Base-by-base conservation (phyloP, 139 green algal genomes). In the Haematococcus sp. region DNA sequence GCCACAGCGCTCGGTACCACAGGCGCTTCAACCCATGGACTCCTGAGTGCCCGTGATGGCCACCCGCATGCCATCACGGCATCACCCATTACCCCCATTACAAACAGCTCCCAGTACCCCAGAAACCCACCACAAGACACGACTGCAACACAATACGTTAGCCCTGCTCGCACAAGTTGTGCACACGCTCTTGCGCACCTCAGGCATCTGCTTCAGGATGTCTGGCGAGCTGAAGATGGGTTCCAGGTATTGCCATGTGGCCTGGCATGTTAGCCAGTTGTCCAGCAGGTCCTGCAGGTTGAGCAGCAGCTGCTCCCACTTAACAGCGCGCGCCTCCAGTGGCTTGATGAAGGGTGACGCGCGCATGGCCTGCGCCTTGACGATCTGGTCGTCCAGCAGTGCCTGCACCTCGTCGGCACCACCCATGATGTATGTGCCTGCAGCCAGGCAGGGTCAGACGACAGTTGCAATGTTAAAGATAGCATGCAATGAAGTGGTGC, bases 141-240 rank as follows among this genome's bases (percentile, higher is more conserved):
- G n/a, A n/a, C n/a, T n/a, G n/a, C n/a, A n/a, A n/a, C n/a, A n/a
- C n/a, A n/a, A n/a, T n/a, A n/a, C n/a, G n/a, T n/a, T n/a, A n/a
- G n/a, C n/a, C n/a, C n/a, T 49, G 7, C 11, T 49, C 7, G 40
- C 40, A 49, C 40, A 49, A 11, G 40, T 7, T 7, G 40, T 49
- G 40, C 11, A 60, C 4, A 4, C 11, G 19, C 9, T 30, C 52
- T 15, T 16, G 11, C 52, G 52, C 52, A 72, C 66, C 66, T 91
- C 88, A 16, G 91, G 91, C 88, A 96, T 93, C 83, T 96, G 91
- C 71, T 92, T 90, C 52, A 94, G 81, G 83, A 96, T 96, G 82
- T 96, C 91, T 11, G 88, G 86, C 5, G 80, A 88, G 59, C 49
- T 78, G 80, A 96, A 96, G 76, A 96, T 94, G 74, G 91, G 90